phyloP scores from a whole-genome alignment of 768 basidiomycete species.

The Trametes punicea region DNA sequence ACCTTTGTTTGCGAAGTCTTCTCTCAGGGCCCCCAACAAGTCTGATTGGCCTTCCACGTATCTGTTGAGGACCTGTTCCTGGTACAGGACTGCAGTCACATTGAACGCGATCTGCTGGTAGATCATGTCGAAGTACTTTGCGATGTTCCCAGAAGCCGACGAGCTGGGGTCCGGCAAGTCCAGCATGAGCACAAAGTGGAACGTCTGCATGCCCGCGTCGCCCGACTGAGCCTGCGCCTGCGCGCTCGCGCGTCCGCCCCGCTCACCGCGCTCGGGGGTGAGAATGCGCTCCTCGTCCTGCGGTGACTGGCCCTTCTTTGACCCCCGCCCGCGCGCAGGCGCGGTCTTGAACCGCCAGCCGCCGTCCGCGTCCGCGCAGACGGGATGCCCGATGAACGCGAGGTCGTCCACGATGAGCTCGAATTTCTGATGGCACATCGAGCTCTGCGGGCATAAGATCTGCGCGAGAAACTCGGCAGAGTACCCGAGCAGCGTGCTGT shows the following conservation, averaged over 20 bases:
- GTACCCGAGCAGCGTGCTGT: constrained; percentile 75
- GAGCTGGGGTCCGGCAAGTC: constrained; percentile 91
- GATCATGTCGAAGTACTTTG: constrained; percentile 79
- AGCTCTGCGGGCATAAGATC: constrained; percentile 71
- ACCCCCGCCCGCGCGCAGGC: constrained; percentile 54
- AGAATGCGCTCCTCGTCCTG: constrained; percentile 25
- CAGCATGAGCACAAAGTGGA: constrained; percentile 84
- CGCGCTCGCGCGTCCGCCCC: neutral
- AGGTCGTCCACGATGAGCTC: constrained; percentile 90
- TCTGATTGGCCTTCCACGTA: constrained; percentile 86
- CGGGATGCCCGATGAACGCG: constrained; percentile 93
- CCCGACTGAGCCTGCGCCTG: neutral
- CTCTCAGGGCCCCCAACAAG: constrained; percentile 63
- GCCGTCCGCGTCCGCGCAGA: constrained; percentile 72
- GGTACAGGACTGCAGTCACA: constrained; percentile 86
- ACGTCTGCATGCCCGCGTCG: constrained; percentile 60
- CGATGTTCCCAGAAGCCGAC: constrained; percentile 70
- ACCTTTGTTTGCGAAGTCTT: constrained; percentile 68
- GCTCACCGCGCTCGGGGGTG: constrained; percentile 34
- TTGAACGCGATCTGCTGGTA: constrained; percentile 90
- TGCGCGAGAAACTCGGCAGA: constrained; percentile 76
- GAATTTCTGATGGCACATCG: constrained; percentile 92
- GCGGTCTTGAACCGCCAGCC: constrained; percentile 68
- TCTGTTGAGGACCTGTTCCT: constrained; percentile 83
- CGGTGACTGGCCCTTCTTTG: constrained; percentile 39